Percentiles rank a stretch among this genome's conserved stretches.
phyloP scores from a whole-genome alignment of 1,139 yeast genomes.

The Sugiyamaella castrensis region DNA sequence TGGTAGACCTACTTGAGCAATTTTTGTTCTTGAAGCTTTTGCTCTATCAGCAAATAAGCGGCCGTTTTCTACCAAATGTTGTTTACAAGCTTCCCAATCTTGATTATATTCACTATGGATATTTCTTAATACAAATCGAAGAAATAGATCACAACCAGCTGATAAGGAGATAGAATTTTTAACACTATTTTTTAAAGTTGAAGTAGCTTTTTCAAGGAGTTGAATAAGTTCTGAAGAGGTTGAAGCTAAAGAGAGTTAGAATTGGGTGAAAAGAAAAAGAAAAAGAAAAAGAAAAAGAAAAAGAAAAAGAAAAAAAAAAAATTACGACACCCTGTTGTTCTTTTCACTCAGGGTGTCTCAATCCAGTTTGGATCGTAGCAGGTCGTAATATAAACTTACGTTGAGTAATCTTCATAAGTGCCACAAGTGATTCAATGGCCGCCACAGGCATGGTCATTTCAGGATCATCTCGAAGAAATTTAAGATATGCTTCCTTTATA shows the following conservation, averaged over 20 bases:
- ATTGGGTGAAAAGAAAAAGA: neutral
- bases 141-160: conserved; percentile 97
- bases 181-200: conserved; percentile 69
- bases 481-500: conserved; percentile 73
- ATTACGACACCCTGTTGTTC: too few species aligned
- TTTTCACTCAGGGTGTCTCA: neutral
- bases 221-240: conserved; percentile 92
- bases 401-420: conserved; percentile 73
- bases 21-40: conserved; percentile 80
- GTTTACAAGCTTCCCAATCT: conserved; percentile 95
- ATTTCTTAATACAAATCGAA: conserved; percentile 87
- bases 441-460: conserved; percentile 99
- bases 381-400: conserved; percentile 37
- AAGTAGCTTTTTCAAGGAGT: conserved; percentile 71
- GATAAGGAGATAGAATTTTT: conserved; percentile 88
- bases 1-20: conserved; percentile 83
- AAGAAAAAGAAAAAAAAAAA: too few species aligned
- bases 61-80: conserved; percentile 89
- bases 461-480: conserved; percentile 77
- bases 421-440: conserved; percentile 91
- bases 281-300: too few species aligned
- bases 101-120: conserved; percentile 66
- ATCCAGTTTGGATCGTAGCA: neutral
- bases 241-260: conserved; percentile 43
- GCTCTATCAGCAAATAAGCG: conserved; percentile 89